These are phyloP conservation scores for Podospora australis DNA, from an alignment of 495 filamentous ascomycete genomes.

Conservation along the genomic window DNA sequence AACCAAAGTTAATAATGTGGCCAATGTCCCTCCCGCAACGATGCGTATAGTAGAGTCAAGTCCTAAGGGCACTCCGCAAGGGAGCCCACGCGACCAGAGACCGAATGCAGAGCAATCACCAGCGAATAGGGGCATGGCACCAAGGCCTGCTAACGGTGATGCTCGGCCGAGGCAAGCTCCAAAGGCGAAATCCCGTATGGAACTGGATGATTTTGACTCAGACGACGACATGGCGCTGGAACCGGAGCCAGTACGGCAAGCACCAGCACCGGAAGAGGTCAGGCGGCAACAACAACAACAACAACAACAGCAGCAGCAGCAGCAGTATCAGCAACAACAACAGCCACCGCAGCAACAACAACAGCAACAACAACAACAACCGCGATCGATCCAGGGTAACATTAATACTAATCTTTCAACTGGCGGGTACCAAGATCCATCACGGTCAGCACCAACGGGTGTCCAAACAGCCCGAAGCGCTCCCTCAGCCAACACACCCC, in stretches of 20 bases:
- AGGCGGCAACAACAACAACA: constrained; percentile 12
- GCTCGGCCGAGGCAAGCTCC: constrained; percentile 45
- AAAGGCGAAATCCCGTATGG: constrained; percentile 41
- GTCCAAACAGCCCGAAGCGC: constrained; percentile 19
- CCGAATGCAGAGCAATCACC: constrained; percentile 15
- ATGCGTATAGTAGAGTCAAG: constrained; percentile 59
- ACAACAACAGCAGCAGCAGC: constrained; percentile 1
- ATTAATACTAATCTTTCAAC: background rate
- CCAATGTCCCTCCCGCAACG: constrained; percentile 44
- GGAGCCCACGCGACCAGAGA: constrained; percentile 28
- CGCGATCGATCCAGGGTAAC: constrained; percentile 11
- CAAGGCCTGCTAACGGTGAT: constrained; percentile 33
- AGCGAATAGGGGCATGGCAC: constrained; percentile 19
- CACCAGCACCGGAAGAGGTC: background rate
- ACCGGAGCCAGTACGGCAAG: constrained; percentile 5
- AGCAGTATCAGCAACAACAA: constrained; percentile 5
- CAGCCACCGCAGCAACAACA: constrained; percentile 10
- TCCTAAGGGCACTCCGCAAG: constrained; percentile 33
- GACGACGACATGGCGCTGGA: constrained; percentile 31
- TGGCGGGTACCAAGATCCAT: background rate
- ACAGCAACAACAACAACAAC: constrained; percentile 10
- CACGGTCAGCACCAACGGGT: constrained; percentile 20
- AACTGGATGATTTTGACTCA: constrained; percentile 48
- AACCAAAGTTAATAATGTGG: constrained; percentile 34
- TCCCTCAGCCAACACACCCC: constrained; percentile 4